Base-by-base conservation (phyloP, 495 filamentous ascomycete genomes). In the Penicillium odoratum region DNA sequence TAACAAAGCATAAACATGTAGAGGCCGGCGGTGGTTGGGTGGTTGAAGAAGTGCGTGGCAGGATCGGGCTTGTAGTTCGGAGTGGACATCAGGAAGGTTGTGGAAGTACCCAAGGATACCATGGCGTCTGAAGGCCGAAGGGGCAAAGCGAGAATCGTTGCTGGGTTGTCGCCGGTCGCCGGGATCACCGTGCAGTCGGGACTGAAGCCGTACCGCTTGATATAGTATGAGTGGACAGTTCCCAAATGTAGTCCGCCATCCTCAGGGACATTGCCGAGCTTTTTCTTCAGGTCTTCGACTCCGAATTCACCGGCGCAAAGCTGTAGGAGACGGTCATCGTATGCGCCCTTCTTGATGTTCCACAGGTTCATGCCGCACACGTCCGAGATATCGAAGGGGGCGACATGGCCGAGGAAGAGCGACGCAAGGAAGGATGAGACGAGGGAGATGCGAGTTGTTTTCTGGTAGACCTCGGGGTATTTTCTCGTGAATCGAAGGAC, bases 1-100 rank as follows among this genome's bases (percentile, higher is more conserved):
- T 98, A 98, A 79, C 94, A 98, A 30, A 98, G 88, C 94, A 98
- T 98, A 74, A 98, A 98, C 93, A 98, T 92, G 75, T 91, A 91
- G 43, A 93, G 79, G 4, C 88, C 88, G 5, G 85, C 75, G 0
- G 88, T 92, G 31, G 91, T 92, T 1, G 90, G 90, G 72, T 94
- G 89, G 74, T 93, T 91, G 79, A 96, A 90, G 77, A 93, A 90
- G 76, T 96, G 91, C 36, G 91, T 91, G 16, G 88, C 83, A 1
- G 91, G 89, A 64, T 96, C 89, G 2, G 94, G 90, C 69, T 87
- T 85, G 77, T 96, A 97, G 63, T 84, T 83, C 9, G 91, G 89
- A 1, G 94, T 98, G 57, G 86, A 90, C 92, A 98, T 98, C 34
- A 98, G 82, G 74, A 97, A 96, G 16, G 94, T 98, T 31, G 94